These are phyloP conservation scores for Ustilago vetiveriae DNA, from an alignment of 1,284 basidiomycete genomes.

Conservation along the genomic window DNA sequence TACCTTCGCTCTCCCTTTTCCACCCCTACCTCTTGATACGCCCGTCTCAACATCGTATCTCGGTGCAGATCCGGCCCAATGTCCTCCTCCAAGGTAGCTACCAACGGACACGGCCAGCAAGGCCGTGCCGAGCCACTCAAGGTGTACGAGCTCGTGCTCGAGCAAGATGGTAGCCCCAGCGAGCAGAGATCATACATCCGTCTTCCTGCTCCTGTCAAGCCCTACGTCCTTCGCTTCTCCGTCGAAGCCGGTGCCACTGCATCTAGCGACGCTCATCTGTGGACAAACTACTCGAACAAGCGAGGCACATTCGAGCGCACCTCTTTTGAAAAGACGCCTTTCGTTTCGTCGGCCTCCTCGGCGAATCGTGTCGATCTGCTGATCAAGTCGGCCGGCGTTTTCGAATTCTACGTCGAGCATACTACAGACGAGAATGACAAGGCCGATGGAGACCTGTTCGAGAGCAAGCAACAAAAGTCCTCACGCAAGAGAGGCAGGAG, in stretches of 20 bases:
- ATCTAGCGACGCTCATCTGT: conserved; percentile 49
- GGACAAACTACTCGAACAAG: conserved; percentile 67
- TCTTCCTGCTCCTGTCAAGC: conserved; percentile 53
- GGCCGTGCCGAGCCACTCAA: conserved; percentile 26
- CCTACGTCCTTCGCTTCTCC: conserved; percentile 57
- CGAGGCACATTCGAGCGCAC: conserved; percentile 79
- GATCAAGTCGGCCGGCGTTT: conserved; percentile 53
- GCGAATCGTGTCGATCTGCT: conserved; percentile 48
- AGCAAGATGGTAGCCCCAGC: conserved; percentile 58
- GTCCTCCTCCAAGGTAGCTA: conserved; percentile 25
- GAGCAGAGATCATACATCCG: conserved; percentile 54
- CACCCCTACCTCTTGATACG: not conserved
- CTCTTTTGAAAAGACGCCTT: conserved; percentile 73
- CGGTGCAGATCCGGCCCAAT: conserved; percentile 13
- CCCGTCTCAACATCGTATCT: not conserved
- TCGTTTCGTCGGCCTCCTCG: conserved; percentile 23
- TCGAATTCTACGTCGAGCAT: conserved; percentile 63
- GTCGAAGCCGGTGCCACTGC: conserved; percentile 55
- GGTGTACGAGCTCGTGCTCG: conserved; percentile 54
- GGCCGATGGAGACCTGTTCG: conserved; percentile 17
- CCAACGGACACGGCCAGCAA: conserved; percentile 18
- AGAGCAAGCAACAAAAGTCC: conserved; percentile 8
- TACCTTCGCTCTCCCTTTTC: not conserved
- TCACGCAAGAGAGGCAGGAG: conserved; percentile 43
- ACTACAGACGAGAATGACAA: conserved; percentile 32